Base-by-base conservation (phyloP, 2,329 filamentous ascomycete genomes). In the Apiospora pterosperma region DNA sequence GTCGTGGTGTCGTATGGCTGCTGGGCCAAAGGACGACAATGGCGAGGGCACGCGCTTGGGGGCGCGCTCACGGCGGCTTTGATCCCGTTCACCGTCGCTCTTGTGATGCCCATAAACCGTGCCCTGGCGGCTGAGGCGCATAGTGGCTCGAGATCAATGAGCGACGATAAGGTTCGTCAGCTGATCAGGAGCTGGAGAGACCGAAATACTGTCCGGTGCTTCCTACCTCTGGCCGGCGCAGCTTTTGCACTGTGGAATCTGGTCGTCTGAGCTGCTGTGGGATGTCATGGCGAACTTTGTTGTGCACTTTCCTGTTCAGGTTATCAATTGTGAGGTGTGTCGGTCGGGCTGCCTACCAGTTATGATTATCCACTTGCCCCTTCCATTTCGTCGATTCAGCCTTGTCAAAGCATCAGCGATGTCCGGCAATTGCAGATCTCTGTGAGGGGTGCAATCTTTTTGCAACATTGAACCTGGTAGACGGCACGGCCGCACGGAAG, bases 171-270 rank as follows among this genome's bases (percentile, higher is more conserved):
- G 52, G 69, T 68, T 44, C 68, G 65, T 63, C 62, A 65, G 55
- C 70, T 76, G 61, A 64, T 74, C 38, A 64, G 64, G 62, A 70
- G 68, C 66, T 76, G 74, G 74, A 67, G 67, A 36, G 65, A 68
- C 14, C 62, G 74, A 59, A 75, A 75, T 62, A 59, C 69, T 58
- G 66, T 67, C 34, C 66, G 74, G 61, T 67, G 69, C 16, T 41
- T 69, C 23, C 65, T 73, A 48, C 71, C 71, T 63, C 63, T 75
- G 58, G 61, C 71, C 25, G 76, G 75, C 28, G 72, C 74, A n/a
- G 67, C 67, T 48, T 64, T 75, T 61, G 74, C 71, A 10, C 61
- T 76, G 63, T 75, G 71, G 69, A 72, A 71, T 62, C 65, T 76
- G 48, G 36, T 68, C n/a, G 62, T 39, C 58, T 67, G 65, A 63